Evolutionary conservation across 208 protist genomes (phyloP), one percentile per base, ranked within the genome.

Genomic region (Leishmania martiniquensis): DNA sequence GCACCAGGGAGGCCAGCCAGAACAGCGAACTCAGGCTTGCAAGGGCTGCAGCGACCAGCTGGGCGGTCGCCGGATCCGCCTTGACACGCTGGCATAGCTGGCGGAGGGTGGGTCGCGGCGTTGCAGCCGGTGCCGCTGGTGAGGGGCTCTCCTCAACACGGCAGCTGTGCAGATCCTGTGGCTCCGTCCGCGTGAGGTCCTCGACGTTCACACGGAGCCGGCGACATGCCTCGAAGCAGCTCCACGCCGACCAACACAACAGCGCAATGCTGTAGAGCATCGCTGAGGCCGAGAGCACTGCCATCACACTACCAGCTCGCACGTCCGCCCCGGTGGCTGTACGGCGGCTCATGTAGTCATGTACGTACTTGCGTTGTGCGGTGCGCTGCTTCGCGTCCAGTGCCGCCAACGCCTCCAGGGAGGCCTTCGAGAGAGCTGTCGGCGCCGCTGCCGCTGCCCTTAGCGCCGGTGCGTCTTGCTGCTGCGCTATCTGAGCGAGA

Each of bases 211-310:
- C 72, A 22, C 77, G 63, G 49, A 85, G 77, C 51, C 37, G 47
- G 32, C 77, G 74, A 32, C 73, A 82, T 73, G 71, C 82, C 62
- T 39, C 20, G 70, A 76, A 85, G 44, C 82, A 69, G 34, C 82
- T 82, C 62, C 75, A 81, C 57, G 68, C 82, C 7, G 77, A 72
- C 66, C 73, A 81, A 55, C 82, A 37, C 69, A 85, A 45, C 73
- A 85, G 45, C 34, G 34, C 72, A 32, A 51, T 44, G 68, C 75
- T 84, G 73, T 69, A 68, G 20, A 84, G 69, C 80, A 68, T 76
- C 54, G 76, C 52, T 7, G 54, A 20, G 1, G 51, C 51, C 1
- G 80, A 71, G 13, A 84, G 4, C 0, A 57, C 7, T 0, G 49
- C 51, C 29, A 76, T 9, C 20, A 39, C 29, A 29, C 7, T 55